Evolutionary conservation across 495 filamentous ascomycete species (phyloP), one percentile per base, ranked within the genome.

Genomic region (Glonium stellatum): DNA sequence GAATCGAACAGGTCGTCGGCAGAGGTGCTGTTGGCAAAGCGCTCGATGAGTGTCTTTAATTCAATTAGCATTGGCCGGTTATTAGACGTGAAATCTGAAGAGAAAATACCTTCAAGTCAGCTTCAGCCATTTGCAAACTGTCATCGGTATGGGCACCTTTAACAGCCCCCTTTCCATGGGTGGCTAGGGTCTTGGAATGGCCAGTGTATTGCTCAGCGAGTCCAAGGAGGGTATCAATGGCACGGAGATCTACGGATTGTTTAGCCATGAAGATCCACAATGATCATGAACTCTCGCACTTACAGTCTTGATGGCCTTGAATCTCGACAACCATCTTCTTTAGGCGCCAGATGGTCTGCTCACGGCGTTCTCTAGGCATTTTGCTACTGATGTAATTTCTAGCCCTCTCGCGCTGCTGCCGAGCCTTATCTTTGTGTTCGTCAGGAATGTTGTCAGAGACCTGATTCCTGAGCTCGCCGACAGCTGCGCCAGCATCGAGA

Each of bases 301-400:
- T 71, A 86, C 84, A 98, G 62, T 97, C 93, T 54, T 85, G 82
- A 69, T 96, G 93, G 41, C 90, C 85, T 71, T 98, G 93, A 57
- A 95, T 87, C 78, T 98, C 93, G 57, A 96, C 80, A 25, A 98
- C 75, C 89, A 98, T 95, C 82, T 97, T 97, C 84, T 97, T 97
- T 58, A 98, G 72, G 50, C 93, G 88, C 81, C 84, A 97, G 67
- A 97, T 84, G 23, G 84, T 84, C 77, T 96, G 92, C 1, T 97
- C 91, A 31, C 92, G 90, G 59, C 95, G 90, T 75, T 97, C 92
- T 77, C 92, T 78, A 0, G 93, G 92, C 71, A 98, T 78, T 78
- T 97, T 97, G 54, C 83, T 78, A 15, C 79, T 77, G 23, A 96
- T 70, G 68, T 96, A 97, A 57, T 86, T 81, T 69, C 79, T 84